Evolutionary conservation across 2,329 filamentous ascomycete species (phyloP).

Genomic region (Orbilia brochopaga): DNA sequence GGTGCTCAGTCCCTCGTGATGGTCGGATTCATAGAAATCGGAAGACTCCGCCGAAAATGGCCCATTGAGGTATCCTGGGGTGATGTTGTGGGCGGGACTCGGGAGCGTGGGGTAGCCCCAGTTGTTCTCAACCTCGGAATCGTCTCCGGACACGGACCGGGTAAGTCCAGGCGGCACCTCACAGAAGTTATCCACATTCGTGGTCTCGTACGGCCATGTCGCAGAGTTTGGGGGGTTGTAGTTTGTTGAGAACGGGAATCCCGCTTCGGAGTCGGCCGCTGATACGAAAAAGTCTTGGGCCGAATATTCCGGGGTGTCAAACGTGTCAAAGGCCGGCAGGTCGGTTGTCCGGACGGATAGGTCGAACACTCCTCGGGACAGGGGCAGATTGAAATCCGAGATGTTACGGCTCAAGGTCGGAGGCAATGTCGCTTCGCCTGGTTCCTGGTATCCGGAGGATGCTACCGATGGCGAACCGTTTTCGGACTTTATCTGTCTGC

Average conservation of each 20-base stretch:
- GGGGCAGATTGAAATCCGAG: conserved; percentile 63
- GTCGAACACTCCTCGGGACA: conserved; percentile 65
- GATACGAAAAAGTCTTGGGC: conserved; percentile 54
- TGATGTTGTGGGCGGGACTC: conserved; percentile 58
- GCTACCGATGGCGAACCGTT: conserved; percentile 56
- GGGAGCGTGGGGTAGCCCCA: conserved; percentile 59
- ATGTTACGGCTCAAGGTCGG: conserved; percentile 62
- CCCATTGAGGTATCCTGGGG: conserved; percentile 54
- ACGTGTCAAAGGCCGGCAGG: conserved; percentile 54
- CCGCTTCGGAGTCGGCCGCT: conserved; percentile 53
- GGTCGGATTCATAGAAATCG: conserved; percentile 59
- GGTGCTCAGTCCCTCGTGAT: conserved; percentile 56
- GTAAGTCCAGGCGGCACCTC: conserved; percentile 61
- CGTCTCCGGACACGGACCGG: conserved; percentile 70
- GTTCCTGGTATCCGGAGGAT: conserved; percentile 49
- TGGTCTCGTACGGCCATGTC: conserved; percentile 63
- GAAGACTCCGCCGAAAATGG: conserved; percentile 58
- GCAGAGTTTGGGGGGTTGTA: conserved; percentile 64
- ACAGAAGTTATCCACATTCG: conserved; percentile 57
- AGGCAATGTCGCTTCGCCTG: conserved; percentile 64
- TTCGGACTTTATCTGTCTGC: conserved; percentile 58
- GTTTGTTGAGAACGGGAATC: conserved; percentile 59
- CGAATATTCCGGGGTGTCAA: conserved; percentile 53
- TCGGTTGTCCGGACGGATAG: conserved; percentile 57
- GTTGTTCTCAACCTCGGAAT: conserved; percentile 70